phyloP scores from a whole-genome alignment of 139 green algal species.

The Trebouxia sp. region DNA sequence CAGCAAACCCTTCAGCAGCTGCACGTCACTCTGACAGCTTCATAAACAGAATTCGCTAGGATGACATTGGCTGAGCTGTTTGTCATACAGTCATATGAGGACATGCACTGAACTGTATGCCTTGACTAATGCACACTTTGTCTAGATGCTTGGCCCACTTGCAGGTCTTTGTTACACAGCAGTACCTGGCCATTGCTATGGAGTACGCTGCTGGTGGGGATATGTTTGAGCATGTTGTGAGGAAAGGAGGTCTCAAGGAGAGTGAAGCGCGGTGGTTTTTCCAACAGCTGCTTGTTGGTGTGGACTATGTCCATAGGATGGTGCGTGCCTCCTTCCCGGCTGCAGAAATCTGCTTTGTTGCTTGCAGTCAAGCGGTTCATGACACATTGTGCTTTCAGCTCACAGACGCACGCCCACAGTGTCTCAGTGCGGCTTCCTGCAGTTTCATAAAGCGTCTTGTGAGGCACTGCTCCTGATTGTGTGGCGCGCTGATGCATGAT shows the following conservation, averaged over 20 bases:
- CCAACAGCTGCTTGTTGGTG: slow-evolving; percentile 95
- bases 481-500: neutral
- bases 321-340: slow-evolving; percentile 23
- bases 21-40: too few species aligned
- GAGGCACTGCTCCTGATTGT: too few species aligned
- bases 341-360: too few species aligned
- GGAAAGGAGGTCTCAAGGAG: slow-evolving; percentile 88
- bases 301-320: slow-evolving; percentile 95
- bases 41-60: neutral
- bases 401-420: too few species aligned
- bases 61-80: neutral
- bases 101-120: too few species aligned
- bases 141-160: neutral
- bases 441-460: too few species aligned
- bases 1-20: too few species aligned
- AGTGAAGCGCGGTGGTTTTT: slow-evolving; percentile 98
- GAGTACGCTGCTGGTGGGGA: slow-evolving; percentile 92
- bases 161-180: slow-evolving; percentile 83
- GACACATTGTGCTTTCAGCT: too few species aligned
- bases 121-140: too few species aligned
- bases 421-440: too few species aligned
- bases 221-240: slow-evolving; percentile 96
- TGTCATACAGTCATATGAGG: neutral
- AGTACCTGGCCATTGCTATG: slow-evolving; percentile 93
- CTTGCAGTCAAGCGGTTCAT: too few species aligned